Conservation (phyloP, 148 eudicot genomes). For the Heliamphora exappendiculata region DNA sequence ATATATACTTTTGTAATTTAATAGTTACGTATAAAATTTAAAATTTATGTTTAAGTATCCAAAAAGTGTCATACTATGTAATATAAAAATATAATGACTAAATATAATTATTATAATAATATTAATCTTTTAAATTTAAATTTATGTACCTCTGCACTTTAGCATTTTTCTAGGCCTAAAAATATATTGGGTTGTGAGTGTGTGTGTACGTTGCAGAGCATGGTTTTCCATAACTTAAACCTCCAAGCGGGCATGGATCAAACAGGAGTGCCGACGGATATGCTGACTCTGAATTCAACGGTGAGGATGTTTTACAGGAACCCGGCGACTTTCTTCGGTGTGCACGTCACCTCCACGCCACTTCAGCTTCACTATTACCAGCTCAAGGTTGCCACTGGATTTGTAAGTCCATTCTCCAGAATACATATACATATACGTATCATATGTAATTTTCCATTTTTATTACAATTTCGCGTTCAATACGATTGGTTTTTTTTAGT, state of each 20-base stretch:
- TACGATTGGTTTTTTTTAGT: too few species aligned
- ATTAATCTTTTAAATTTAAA: too few species aligned
- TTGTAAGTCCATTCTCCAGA: conserved; percentile 27
- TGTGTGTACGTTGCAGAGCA: conserved; percentile 35
- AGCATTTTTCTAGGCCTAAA: background rate
- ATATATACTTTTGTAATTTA: too few species aligned
- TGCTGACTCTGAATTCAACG: conserved; percentile 66
- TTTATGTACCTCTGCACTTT: too few species aligned
- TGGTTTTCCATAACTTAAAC: conserved; percentile 45
- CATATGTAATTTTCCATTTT: too few species aligned
- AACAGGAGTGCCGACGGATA: conserved; percentile 60
- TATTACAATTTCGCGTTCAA: too few species aligned
- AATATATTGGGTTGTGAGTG: background rate
- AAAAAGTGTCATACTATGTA: too few species aligned
- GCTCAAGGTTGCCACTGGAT: conserved; percentile 55
- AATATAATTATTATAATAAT: too few species aligned
- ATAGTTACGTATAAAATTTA: too few species aligned
- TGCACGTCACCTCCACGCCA: conserved; percentile 70
- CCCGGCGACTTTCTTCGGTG: conserved; percentile 77
- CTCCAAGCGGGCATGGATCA: conserved; percentile 67
- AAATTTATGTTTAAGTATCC: too few species aligned
- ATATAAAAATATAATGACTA: too few species aligned
- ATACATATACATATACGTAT: background rate
- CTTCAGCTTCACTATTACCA: conserved; percentile 48
- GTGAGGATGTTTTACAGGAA: conserved; percentile 54